These are phyloP conservation scores for Capsella rubella DNA, from an alignment of 441 rosid genomes.

Conservation along the genomic window DNA sequence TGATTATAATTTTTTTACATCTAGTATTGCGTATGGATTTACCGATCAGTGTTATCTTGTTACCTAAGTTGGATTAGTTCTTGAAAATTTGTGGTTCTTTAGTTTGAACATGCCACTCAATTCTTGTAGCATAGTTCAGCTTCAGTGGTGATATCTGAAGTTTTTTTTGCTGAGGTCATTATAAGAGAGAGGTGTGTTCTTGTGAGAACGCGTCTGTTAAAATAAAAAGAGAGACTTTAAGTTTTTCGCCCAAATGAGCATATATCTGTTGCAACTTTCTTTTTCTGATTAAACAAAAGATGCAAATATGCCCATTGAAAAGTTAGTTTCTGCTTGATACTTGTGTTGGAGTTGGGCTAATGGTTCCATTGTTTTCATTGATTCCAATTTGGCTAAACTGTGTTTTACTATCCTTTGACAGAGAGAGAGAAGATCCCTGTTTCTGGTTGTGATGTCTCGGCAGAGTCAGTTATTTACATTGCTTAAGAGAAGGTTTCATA, in stretches of 20 bases:
- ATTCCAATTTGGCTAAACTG: conserved; percentile 3
- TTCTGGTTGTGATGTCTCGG: conserved; percentile 52
- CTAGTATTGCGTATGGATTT: neutral
- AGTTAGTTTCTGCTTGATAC: conserved; percentile 1
- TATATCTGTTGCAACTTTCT: neutral
- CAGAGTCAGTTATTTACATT: conserved; percentile 42
- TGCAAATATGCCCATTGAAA: neutral
- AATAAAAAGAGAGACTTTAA: neutral
- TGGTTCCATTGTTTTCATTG: conserved; percentile 5
- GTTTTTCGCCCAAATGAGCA: neutral
- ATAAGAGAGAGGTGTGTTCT: neutral
- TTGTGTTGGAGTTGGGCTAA: conserved; percentile 11
- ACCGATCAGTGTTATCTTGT: neutral
- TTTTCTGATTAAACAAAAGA: neutral
- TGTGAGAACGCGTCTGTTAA: neutral
- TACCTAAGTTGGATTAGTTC: conserved; percentile 11
- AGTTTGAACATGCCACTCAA: neutral
- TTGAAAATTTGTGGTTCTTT: conserved; percentile 5
- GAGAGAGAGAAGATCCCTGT: conserved; percentile 36
- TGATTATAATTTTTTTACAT: neutral
- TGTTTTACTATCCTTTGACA: neutral
- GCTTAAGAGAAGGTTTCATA: conserved; percentile 55
- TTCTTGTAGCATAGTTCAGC: neutral
- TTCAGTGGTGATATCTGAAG: neutral
- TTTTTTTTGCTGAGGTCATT: conserved; percentile 2